A percentile compares a stretch with the other conserved stretches of the same genome.
Evolutionary conservation across 2,329 filamentous ascomycete species (phyloP).

Genomic region (Pseudogymnoascus sp.): DNA sequence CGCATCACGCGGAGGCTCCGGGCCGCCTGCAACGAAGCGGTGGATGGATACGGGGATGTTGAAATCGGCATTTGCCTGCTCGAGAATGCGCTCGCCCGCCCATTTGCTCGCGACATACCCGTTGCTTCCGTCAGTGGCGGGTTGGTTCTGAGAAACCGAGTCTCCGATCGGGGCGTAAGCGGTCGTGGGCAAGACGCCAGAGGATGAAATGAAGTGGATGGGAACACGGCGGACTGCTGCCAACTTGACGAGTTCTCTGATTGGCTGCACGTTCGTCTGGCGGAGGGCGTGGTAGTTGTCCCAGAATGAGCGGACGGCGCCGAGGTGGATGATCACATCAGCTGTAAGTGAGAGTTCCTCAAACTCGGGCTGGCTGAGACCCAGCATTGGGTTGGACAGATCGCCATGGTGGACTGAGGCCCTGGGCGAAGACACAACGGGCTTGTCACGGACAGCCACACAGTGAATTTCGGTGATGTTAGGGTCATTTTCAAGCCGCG

Average conservation of each 20-base stretch:
- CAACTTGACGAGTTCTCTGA: constrained; percentile 23
- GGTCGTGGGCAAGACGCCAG: not conserved
- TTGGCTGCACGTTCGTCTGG: constrained; percentile 25
- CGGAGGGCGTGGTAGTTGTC: constrained; percentile 27
- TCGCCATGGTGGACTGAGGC: not conserved
- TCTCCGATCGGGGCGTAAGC: not conserved
- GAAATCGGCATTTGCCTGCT: constrained; percentile 17
- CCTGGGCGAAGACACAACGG: not conserved
- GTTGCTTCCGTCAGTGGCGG: constrained; percentile 22
- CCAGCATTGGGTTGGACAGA: constrained; percentile 26
- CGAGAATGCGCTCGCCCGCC: constrained; percentile 30
- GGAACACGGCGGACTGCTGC: constrained; percentile 22
- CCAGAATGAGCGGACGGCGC: constrained; percentile 23
- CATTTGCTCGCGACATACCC: constrained; percentile 31
- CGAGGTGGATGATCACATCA: constrained; percentile 12
- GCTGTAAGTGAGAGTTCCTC: not conserved
- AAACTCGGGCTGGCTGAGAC: not conserved
- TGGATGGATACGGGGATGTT: constrained; percentile 16
- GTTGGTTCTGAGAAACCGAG: constrained; percentile 10
- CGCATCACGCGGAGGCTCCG: constrained; percentile 13
- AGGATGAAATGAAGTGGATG: constrained; percentile 27
- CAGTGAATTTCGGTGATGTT: not conserved
- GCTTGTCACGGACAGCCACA: not conserved
- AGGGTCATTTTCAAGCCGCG: not conserved
- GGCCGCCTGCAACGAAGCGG: constrained; percentile 13